phyloP scores from a whole-genome alignment of 2,329 filamentous ascomycete genomes.

The Epichloe bromicola region DNA sequence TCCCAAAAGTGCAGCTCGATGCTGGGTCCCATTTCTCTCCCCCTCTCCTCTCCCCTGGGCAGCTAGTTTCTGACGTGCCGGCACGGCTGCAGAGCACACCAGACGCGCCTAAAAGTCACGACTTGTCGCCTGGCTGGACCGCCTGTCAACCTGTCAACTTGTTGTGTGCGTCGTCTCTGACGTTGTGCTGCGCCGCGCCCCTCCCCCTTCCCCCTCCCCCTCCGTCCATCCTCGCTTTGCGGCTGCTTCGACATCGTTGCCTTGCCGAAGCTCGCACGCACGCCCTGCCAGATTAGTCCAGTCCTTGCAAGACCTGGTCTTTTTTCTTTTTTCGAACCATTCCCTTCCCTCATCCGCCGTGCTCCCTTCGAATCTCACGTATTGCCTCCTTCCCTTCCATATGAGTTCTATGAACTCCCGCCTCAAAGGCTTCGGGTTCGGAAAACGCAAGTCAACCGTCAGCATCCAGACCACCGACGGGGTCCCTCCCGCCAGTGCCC shows the following conservation, averaged over 20 bases:
- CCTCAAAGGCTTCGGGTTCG: constrained; percentile 69
- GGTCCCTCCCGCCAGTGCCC: constrained; percentile 20
- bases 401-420: constrained; percentile 73
- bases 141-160: neutral
- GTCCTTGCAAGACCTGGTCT: neutral
- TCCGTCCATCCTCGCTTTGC: constrained; percentile 4
- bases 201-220: neutral
- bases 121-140: neutral
- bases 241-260: neutral
- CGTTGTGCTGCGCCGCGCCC: neutral
- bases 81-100: too few species aligned
- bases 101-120: neutral
- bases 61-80: constrained; percentile 1
- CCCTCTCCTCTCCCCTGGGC: neutral
- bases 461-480: constrained; percentile 41
- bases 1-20: neutral
- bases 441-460: constrained; percentile 61
- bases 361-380: neutral
- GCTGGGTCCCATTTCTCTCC: neutral
- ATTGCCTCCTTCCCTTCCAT: constrained; percentile 19
- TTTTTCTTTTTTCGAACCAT: constrained; percentile 6
- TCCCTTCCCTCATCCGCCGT: constrained; percentile 8
- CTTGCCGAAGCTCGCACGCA: neutral
- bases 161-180: neutral
- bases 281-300: neutral